Evolutionary conservation across 2,329 filamentous ascomycete species (phyloP), one percentile per base, ranked within the genome.

Genomic region (Lasiodiplodia hormozganensis): DNA sequence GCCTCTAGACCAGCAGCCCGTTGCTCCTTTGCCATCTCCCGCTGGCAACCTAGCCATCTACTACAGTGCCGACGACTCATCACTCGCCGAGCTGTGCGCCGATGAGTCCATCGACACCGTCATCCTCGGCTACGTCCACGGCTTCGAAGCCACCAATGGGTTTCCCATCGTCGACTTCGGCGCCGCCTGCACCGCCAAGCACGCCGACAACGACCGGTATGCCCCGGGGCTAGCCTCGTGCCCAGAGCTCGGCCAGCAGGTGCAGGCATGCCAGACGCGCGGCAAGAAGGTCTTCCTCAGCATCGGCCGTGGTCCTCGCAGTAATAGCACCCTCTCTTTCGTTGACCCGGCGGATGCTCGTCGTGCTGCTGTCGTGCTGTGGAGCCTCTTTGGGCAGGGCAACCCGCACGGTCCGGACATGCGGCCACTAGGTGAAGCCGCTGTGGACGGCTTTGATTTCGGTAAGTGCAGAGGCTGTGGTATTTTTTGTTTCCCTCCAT

Each of bases 241-340:
- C 21, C 67, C 58, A 21, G 52, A 57, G n/a, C 67, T 68, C 25
- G 60, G 51, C 25, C 38, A 40, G 10, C 51, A 68, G 31, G 58
- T 65, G 10, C 51, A 57, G 28, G 21, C 38, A 14, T 68, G 67
- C 58, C 67, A 68, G 38, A 38, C 28, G 16, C 14, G 31, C 23
- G 67, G 67, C 34, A 68, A 65, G 51, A 68, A 68, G 38, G 58
- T 68, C 34, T 54, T 65, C 40, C 36, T 68, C 34, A 68, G 67
- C 28, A 58, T 68, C 28, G 67, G 67, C 36, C 8, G 43, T n/a
- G 51, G 57, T 4, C 57, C 34, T n/a, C 21, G 16, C 11, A 25
- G 64, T 23, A 21, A 36, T 34, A 53, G 25, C 23, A n/a, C 28
- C 38, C 18, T 62, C 43, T 58, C 21, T 38, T 68, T 68, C 51